phyloP scores from a whole-genome alignment of 2,329 filamentous ascomycete genomes.

The Elsinoe ampelina region DNA sequence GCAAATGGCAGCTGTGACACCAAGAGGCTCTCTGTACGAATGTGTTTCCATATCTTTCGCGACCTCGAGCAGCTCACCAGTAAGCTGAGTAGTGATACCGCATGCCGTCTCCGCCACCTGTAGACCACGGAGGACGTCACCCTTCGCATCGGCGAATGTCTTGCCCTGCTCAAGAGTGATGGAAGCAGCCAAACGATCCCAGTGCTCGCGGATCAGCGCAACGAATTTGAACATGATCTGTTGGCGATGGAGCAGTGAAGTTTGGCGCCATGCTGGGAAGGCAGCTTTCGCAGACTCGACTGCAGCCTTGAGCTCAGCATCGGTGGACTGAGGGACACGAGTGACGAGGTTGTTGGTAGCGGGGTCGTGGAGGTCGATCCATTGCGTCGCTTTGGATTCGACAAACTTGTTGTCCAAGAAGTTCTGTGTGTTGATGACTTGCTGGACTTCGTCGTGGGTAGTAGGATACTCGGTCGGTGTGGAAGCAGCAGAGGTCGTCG shows the following conservation, averaged over 20 bases:
- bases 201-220: slow-evolving; percentile 69
- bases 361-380: slow-evolving; percentile 69
- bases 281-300: slow-evolving; percentile 65
- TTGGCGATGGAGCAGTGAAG: slow-evolving; percentile 61
- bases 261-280: slow-evolving; percentile 61
- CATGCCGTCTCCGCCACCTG: slow-evolving; percentile 80
- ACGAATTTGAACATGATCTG: slow-evolving; percentile 80
- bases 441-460: slow-evolving; percentile 59
- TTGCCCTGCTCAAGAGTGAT: slow-evolving; percentile 85
- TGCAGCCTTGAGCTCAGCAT: slow-evolving; percentile 61
- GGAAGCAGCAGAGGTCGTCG: slow-evolving; percentile 40
- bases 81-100: slow-evolving; percentile 70
- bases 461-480: slow-evolving; percentile 54
- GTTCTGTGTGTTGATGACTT: slow-evolving; percentile 64
- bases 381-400: slow-evolving; percentile 54
- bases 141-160: slow-evolving; percentile 73
- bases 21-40: slow-evolving; percentile 71
- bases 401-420: slow-evolving; percentile 65
- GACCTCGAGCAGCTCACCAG: slow-evolving; percentile 75
- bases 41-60: slow-evolving; percentile 85
- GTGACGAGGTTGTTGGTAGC: slow-evolving; percentile 76
- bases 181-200: slow-evolving; percentile 73
- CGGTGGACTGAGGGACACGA: slow-evolving; percentile 68
- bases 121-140: slow-evolving; percentile 70
- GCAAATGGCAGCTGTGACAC: slow-evolving; percentile 75